These are phyloP conservation scores for Perilla frutescens DNA, from an alignment of 257 asterid species.

Conservation along the genomic window DNA sequence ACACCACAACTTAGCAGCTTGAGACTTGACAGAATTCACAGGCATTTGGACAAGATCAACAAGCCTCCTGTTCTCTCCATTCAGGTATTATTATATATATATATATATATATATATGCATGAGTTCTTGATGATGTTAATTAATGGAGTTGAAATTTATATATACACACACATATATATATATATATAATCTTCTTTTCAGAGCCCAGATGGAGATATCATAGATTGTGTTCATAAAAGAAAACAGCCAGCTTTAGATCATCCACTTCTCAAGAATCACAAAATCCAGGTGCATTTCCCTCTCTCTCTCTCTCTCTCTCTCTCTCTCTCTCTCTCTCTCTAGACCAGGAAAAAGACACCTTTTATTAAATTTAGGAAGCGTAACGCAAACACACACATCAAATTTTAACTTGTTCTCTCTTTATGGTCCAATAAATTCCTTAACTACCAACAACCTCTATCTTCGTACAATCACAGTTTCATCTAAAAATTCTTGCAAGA, in stretches of 20 bases:
- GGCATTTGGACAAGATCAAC: slow-evolving; percentile 76
- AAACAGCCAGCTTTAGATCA: slow-evolving; percentile 95
- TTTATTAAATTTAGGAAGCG: slow-evolving; percentile 42
- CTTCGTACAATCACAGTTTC: background rate
- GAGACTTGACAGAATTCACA: slow-evolving; percentile 81
- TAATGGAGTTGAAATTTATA: too few species aligned
- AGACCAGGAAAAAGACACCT: background rate
- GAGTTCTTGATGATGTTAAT: background rate
- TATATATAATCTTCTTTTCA: slow-evolving; percentile 34
- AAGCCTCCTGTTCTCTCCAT: slow-evolving; percentile 80
- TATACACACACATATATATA: too few species aligned
- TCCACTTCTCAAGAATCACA: slow-evolving; percentile 93
- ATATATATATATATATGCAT: background rate
- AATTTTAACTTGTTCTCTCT: slow-evolving; percentile 17
- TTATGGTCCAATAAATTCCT: slow-evolving; percentile 34
- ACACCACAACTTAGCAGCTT: slow-evolving; percentile 60
- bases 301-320: background rate
- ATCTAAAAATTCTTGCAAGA: slow-evolving; percentile 6
- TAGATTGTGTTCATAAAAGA: slow-evolving; percentile 90
- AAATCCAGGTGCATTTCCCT: slow-evolving; percentile 71
- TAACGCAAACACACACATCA: slow-evolving; percentile 42
- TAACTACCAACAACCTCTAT: slow-evolving; percentile 62
- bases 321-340: background rate
- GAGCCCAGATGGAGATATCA: slow-evolving; percentile 99
- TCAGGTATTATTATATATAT: slow-evolving; percentile 45